Conservation (phyloP, 176 grass and related monocot genomes). For the Zoysia japonica region DNA sequence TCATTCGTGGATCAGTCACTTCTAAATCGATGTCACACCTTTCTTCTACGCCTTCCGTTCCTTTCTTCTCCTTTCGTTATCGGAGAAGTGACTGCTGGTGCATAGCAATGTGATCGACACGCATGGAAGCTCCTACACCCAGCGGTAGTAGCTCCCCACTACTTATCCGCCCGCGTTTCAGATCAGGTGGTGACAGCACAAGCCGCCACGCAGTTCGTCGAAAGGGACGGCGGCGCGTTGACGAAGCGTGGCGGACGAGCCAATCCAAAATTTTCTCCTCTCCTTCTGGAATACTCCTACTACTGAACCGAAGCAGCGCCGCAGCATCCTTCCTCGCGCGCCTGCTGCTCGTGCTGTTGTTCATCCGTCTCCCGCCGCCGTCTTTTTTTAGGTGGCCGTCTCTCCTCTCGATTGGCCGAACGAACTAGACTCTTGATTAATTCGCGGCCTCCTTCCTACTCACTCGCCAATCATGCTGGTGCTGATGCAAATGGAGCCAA, state of each 20-base stretch:
- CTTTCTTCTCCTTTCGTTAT: background rate
- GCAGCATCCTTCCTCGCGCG: no score
- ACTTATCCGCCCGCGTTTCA: background rate
- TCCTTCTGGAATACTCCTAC: background rate
- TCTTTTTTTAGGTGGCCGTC: no score
- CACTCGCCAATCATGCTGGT: no score
- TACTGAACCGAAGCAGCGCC: no score
- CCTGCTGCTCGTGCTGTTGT: no score
- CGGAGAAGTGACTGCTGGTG: background rate
- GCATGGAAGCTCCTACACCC: background rate
- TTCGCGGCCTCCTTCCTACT: no score
- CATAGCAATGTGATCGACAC: background rate
- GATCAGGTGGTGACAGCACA: background rate
- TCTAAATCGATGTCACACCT: background rate
- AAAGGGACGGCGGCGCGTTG: slow-evolving; percentile 25
- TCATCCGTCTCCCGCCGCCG: no score
- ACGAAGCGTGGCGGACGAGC: background rate
- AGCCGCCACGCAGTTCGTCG: background rate
- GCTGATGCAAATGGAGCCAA: no score
- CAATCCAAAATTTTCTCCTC: background rate
- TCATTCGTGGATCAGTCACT: background rate
- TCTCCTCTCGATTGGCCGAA: no score
- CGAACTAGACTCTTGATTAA: no score
- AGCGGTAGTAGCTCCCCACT: background rate
- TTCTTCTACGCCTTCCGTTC: background rate